Conservation (phyloP, 352 stramenopile genomes). For the Phytophthora macrochlamydospora region DNA sequence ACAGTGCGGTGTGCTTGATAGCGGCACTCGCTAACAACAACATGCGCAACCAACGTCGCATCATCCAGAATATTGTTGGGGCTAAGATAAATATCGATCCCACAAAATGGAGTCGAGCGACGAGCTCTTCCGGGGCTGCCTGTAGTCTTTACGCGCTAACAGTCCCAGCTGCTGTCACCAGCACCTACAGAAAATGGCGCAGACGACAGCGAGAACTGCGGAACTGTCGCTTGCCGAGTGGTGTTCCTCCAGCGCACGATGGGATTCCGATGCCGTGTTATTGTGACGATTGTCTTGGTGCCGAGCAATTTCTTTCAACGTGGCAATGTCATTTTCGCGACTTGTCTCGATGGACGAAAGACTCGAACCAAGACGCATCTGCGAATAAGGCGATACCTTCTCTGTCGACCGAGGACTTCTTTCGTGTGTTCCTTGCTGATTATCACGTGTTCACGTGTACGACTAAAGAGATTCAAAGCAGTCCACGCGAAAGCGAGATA, state of each 20-base stretch:
- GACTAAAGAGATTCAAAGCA: constrained; percentile 6
- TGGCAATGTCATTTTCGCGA: constrained; percentile 65
- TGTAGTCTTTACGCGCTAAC: constrained; percentile 39
- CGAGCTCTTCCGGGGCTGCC: constrained; percentile 1
- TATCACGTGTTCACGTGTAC: constrained; percentile 24
- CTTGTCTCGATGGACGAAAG: constrained; percentile 44
- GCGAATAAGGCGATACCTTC: neutral
- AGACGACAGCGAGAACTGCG: constrained; percentile 40
- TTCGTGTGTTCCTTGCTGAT: constrained; percentile 37
- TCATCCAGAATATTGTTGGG: constrained; percentile 39
- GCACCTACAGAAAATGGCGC: constrained; percentile 48
- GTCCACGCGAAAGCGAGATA: constrained; percentile 1
- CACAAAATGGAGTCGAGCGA: neutral
- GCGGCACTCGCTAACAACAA: constrained; percentile 39
- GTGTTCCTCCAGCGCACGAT: constrained; percentile 37
- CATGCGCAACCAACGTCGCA: constrained; percentile 45
- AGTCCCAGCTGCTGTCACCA: constrained; percentile 34
- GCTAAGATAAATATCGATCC: constrained; percentile 23
- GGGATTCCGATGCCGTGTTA: constrained; percentile 52
- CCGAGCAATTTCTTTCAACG: constrained; percentile 49
- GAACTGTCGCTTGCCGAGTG: constrained; percentile 40
- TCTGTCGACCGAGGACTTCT: constrained; percentile 35
- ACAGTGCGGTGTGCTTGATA: constrained; percentile 31
- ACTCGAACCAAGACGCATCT: neutral
- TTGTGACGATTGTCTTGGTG: constrained; percentile 58